Percentiles rank a stretch among this genome's conserved stretches.
Evolutionary conservation across 768 basidiomycete species (phyloP).

Genomic region (Boletus sp.): DNA sequence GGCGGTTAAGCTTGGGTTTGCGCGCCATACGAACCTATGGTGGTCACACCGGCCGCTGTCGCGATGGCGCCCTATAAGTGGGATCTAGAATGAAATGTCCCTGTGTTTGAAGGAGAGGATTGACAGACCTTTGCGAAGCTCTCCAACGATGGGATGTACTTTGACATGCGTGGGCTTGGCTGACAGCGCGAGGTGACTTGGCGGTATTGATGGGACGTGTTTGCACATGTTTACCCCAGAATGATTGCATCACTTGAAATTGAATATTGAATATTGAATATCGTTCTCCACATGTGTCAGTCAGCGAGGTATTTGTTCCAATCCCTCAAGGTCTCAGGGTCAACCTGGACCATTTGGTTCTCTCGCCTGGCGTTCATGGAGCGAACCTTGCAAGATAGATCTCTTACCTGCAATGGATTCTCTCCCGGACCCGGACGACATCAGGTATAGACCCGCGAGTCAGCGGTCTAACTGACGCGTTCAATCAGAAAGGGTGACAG

Average conservation of each 20-base stretch:
- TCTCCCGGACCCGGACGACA: not conserved
- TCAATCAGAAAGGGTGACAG: not conserved
- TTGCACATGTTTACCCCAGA: constrained; percentile 15
- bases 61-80: constrained; percentile 47
- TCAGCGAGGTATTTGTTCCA: not conserved
- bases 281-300: not conserved
- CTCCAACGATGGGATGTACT: constrained; percentile 41
- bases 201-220: not conserved
- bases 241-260: too few species aligned
- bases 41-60: constrained; percentile 55
- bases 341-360: not conserved
- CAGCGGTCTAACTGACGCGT: not conserved
- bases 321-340: not conserved
- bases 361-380: not conserved
- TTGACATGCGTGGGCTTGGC: constrained; percentile 30
- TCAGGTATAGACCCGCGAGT: not conserved
- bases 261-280: too few species aligned
- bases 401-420: not conserved
- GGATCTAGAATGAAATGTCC: not conserved
- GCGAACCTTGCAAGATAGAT: not conserved
- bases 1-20: not conserved
- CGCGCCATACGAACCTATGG: constrained; percentile 41
- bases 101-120: not conserved
- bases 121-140: constrained; percentile 41
- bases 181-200: not conserved